Percentiles rank a stretch among this genome's conserved stretches.
Conservation (phyloP, 345 rosid species). For the Eucalyptus decipiens region DNA sequence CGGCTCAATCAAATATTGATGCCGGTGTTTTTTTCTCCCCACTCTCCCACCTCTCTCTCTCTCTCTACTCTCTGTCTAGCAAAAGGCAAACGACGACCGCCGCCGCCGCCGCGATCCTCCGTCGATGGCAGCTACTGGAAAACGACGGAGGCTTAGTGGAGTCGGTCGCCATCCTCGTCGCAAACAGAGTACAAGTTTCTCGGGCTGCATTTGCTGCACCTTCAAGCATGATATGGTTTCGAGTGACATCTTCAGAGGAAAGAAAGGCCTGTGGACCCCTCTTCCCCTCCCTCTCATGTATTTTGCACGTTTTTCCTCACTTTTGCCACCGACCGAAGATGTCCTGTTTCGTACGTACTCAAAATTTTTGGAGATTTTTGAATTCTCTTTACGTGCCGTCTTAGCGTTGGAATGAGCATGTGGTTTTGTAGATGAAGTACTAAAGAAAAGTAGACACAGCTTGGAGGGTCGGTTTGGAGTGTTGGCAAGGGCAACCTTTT, state of each 20-base stretch:
- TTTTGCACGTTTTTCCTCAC: not conserved
- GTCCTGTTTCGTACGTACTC: not conserved
- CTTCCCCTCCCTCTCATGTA: not conserved
- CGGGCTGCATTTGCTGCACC: constrained; percentile 81
- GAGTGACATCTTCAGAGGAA: constrained; percentile 85
- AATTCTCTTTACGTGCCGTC: not conserved
- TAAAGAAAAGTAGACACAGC: no score
- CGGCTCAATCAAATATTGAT: not conserved
- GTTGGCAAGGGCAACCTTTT: not conserved
- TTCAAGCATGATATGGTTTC: constrained; percentile 82
- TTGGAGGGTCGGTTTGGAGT: no score
- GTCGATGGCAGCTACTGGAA: no score
- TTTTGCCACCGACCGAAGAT: not conserved
- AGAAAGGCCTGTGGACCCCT: constrained; percentile 27
- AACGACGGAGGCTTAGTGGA: no score
- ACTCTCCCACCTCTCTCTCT: no score
- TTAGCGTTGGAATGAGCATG: not conserved
- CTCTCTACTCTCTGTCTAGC: no score
- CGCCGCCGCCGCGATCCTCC: no score
- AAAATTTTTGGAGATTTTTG: not conserved
- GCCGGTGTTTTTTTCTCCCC: no score
- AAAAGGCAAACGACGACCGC: no score
- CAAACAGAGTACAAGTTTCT: no score
- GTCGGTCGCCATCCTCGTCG: no score
- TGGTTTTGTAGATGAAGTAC: not conserved